Evolutionary conservation across 495 filamentous ascomycete genomes (phyloP), one percentile per base, ranked within the genome.

Genomic region (Talaromyces liani): DNA sequence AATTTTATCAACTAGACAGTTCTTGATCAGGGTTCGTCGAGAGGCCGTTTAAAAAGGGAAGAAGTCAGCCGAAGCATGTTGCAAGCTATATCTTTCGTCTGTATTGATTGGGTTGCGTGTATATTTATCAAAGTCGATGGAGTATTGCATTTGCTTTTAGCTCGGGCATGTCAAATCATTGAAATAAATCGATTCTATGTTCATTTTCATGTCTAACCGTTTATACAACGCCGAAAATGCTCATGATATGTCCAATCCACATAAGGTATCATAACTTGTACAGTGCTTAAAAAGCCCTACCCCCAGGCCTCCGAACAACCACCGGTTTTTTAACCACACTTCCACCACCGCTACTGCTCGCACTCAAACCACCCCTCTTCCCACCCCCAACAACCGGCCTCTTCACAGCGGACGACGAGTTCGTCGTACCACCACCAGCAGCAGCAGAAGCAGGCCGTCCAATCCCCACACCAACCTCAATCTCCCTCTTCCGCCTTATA

Each of bases 1-100:
- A 98, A 98, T 80, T 98, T 98, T 74, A 98, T 98, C 79, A 98
- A 98, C 83, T 98, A 78, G 77, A 68, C 55, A 36, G 33, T 25
- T 66, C 6, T 5, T 12, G 1, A 49, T 49, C 3, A 2, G 45
- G 10, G 45, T 49, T 41, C 1, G 12, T 41, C 14, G 36, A 6
- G 36, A 16, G 33, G 33, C 16, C 14, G 36, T 0, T 41, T 16
- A 27, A 2, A 16, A 41, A 9, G 0, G 14, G 36, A 3, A 41
- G 34, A 41, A 41, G 36, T 41, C 39, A 18, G 33, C 3, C 2
- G 33, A 12, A 36, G 33, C 1, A 36, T 9, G 33, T 36, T 36
- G 33, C 33, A 36, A 36, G 33, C 33, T 45, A 45, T 45, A 45
- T 45, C 14, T 6, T 16, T 45, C 14, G 6, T 49, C 5, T 22